phyloP scores from a whole-genome alignment of 768 basidiomycete genomes.

The Serendipita sp. region DNA sequence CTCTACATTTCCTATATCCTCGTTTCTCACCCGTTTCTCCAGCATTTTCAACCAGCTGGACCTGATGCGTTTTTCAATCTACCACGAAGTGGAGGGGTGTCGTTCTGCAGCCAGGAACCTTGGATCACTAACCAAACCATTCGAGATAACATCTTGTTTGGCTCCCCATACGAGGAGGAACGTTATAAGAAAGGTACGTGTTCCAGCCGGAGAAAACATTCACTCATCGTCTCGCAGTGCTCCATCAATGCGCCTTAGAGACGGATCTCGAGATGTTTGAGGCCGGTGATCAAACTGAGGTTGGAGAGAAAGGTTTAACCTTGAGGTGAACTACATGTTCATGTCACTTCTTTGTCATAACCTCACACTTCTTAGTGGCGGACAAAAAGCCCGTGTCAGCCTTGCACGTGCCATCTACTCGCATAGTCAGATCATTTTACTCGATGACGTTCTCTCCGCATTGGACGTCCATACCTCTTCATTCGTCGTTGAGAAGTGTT shows the following conservation, averaged over 20 bases:
- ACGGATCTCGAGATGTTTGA: slow-evolving; percentile 32
- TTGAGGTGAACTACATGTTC: slow-evolving; percentile 19
- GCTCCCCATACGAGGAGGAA: slow-evolving; percentile 24
- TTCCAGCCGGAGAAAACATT: not conserved
- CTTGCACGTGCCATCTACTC: slow-evolving; percentile 45
- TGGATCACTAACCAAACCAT: slow-evolving; percentile 78
- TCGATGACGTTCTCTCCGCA: slow-evolving; percentile 59
- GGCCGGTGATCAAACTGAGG: slow-evolving; percentile 52
- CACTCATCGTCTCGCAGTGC: slow-evolving; percentile 14
- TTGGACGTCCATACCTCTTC: slow-evolving; percentile 40
- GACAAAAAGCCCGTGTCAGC: slow-evolving; percentile 42
- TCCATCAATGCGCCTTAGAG: slow-evolving; percentile 25
- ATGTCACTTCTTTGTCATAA: not conserved
- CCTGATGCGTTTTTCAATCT: slow-evolving; percentile 50
- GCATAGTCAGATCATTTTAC: slow-evolving; percentile 40
- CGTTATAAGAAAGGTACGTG: slow-evolving; percentile 26
- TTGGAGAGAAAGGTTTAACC: slow-evolving; percentile 54
- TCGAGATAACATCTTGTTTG: slow-evolving; percentile 37
- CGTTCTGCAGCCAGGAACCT: slow-evolving; percentile 70
- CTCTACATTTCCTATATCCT: slow-evolving; percentile 15
- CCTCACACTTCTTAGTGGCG: slow-evolving; percentile 22
- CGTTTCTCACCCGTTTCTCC: slow-evolving; percentile 10
- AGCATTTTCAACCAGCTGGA: slow-evolving; percentile 18
- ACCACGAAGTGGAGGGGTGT: slow-evolving; percentile 49
- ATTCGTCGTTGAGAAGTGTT: slow-evolving; percentile 33